These are phyloP conservation scores for Leccinum imitatum DNA, from an alignment of 768 basidiomycete genomes.

Conservation along the genomic window DNA sequence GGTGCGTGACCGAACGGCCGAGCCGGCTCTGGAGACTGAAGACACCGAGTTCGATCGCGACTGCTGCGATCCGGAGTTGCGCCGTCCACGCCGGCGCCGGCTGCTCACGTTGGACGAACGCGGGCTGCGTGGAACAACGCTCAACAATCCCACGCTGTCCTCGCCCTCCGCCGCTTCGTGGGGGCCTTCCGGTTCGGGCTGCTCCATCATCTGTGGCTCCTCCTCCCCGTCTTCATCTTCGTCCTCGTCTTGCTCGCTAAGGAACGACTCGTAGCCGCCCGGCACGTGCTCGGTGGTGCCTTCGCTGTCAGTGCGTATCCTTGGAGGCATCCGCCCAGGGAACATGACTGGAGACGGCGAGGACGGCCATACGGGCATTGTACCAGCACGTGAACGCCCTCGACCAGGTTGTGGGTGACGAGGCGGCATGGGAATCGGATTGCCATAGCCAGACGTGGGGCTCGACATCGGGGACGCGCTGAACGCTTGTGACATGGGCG, in stretches of 20 bases:
- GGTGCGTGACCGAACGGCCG: conserved; percentile 58
- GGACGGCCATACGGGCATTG: conserved; percentile 36
- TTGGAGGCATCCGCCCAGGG: conserved; percentile 24
- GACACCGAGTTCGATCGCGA: conserved; percentile 30
- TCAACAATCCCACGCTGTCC: conserved; percentile 58
- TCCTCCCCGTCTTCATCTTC: conserved; percentile 34
- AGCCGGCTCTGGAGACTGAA: conserved; percentile 45
- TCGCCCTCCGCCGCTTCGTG: conserved; percentile 63
- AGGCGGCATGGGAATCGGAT: conserved; percentile 49
- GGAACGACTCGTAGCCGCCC: conserved; percentile 31
- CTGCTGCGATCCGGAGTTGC: conserved; percentile 37
- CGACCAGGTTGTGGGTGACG: conserved; percentile 42
- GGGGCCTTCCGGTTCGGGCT: conserved; percentile 50
- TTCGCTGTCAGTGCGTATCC: conserved; percentile 32
- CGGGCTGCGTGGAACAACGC: conserved; percentile 50
- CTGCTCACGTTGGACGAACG: conserved; percentile 41
- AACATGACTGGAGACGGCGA: conserved; percentile 38
- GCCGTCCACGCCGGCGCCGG: conserved; percentile 33
- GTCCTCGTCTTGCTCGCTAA: conserved; percentile 33
- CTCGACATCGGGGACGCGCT: conserved; percentile 39
- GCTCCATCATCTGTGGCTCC: conserved; percentile 40
- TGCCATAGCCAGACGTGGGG: conserved; percentile 34
- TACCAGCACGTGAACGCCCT: conserved; percentile 39
- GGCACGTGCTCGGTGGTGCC: conserved; percentile 25
- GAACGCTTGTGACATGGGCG: conserved; percentile 46